Conservation (phyloP, 139 green algal genomes). For the Chlamydomonas sphaeroides region DNA sequence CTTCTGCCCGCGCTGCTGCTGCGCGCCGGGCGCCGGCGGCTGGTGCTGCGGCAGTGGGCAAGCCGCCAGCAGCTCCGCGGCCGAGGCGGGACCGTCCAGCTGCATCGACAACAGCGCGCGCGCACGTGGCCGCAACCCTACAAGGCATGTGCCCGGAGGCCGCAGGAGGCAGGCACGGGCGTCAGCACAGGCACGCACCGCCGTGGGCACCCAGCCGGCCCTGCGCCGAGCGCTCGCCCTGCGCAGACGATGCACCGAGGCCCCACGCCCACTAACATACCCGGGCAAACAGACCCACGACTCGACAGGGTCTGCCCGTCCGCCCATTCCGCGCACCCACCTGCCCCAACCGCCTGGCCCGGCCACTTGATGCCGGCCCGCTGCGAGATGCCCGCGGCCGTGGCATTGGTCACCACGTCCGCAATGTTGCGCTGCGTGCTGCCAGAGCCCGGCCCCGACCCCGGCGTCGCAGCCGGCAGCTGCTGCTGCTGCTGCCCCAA, state of each 20-base stretch:
- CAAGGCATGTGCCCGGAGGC: neutral
- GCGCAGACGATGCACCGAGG: no score
- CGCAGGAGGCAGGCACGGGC: neutral
- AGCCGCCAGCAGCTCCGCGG: conserved; percentile 3
- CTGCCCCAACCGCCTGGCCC: conserved; percentile 8
- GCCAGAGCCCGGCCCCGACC: no score
- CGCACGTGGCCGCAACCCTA: conserved; percentile 19
- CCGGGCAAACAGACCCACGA: no score
- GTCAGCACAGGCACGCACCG: neutral
- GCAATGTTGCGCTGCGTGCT: conserved; percentile 42
- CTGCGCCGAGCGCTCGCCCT: no score
- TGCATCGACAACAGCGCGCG: conserved; percentile 16
- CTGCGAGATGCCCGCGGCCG: conserved; percentile 7
- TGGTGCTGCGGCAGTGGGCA: conserved; percentile 15
- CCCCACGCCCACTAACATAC: no score
- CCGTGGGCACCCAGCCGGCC: neutral
- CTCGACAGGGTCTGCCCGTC: neutral
- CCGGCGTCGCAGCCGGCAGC: neutral
- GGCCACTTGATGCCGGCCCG: conserved; percentile 40
- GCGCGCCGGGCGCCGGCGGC: no score
- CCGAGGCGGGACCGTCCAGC: conserved; percentile 1
- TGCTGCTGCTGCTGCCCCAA: neutral
- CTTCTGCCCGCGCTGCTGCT: neutral
- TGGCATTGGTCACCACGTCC: conserved; percentile 42
- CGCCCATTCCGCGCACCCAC: neutral